These are phyloP conservation scores for Sporothrix pallida DNA, from an alignment of 2,329 filamentous ascomycete species.

Conservation along the genomic window DNA sequence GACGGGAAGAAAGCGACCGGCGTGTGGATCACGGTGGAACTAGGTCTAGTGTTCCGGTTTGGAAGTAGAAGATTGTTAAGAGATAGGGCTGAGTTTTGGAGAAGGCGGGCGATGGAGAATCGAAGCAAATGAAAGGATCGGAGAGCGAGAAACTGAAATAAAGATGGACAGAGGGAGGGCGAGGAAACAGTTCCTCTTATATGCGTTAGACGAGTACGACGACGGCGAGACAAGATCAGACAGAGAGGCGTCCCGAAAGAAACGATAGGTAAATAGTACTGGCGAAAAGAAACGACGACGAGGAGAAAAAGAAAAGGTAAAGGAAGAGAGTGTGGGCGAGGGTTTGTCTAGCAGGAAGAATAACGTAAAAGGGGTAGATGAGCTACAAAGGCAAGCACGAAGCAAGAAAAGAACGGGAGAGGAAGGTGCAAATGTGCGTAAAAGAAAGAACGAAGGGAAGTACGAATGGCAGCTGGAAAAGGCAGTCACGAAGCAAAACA, in stretches of 20 bases:
- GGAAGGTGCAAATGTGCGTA: not conserved
- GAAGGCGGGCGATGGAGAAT: not conserved
- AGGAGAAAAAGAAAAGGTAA: not conserved
- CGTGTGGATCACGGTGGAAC: conserved; percentile 11
- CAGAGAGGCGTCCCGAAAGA: not conserved
- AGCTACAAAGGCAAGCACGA: not conserved
- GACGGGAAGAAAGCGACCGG: not conserved
- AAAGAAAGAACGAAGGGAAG: not conserved
- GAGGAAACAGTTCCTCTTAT: not conserved
- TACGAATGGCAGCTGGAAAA: not conserved
- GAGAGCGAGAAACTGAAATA: not conserved
- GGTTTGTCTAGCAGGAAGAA: not conserved
- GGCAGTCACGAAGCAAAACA: too few species aligned
- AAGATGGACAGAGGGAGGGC: not conserved
- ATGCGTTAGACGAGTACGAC: not conserved
- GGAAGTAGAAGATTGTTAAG: not conserved
- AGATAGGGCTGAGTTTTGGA: not conserved
- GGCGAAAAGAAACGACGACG: not conserved
- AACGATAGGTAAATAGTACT: not conserved
- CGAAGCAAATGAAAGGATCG: not conserved
- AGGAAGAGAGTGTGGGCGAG: not conserved
- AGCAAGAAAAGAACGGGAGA: not conserved
- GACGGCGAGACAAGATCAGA: not conserved
- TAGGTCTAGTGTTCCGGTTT: not conserved
- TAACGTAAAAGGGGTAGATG: not conserved